Evolutionary conservation across 441 rosid genomes (phyloP).

Genomic region (Gossypium schwendimanii): DNA sequence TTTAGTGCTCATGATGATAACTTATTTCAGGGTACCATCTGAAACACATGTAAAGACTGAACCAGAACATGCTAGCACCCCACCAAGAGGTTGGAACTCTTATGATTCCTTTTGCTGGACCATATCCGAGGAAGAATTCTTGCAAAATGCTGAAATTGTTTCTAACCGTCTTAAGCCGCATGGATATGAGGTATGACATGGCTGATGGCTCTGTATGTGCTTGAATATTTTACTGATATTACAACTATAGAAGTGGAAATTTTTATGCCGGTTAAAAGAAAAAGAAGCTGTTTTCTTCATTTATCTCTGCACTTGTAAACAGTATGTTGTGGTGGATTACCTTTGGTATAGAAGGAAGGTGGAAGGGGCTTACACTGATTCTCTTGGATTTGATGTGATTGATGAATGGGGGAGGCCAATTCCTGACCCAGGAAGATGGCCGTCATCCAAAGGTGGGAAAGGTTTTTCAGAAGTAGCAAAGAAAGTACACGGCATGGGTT

Average conservation of each 20-base stretch:
- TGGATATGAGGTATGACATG: constrained; percentile 61
- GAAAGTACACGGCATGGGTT: constrained; percentile 72
- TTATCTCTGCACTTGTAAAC: constrained; percentile 13
- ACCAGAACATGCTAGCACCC: constrained; percentile 42
- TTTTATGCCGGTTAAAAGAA: background rate
- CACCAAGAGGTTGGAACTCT: constrained; percentile 97
- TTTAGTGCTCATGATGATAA: background rate
- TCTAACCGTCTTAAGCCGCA: constrained; percentile 52
- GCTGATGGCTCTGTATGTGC: background rate
- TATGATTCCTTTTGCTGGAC: constrained; percentile 90
- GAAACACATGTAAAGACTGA: constrained; percentile 2
- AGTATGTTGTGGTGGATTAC: constrained; percentile 94
- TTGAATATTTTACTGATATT: background rate
- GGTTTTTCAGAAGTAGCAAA: constrained; percentile 73
- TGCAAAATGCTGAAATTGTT: constrained; percentile 57
- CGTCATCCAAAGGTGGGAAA: constrained; percentile 66
- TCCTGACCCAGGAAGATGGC: constrained; percentile 81
- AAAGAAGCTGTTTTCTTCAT: background rate
- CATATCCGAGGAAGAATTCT: constrained; percentile 74
- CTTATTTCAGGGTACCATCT: constrained; percentile 37
- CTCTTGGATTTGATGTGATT: constrained; percentile 81
- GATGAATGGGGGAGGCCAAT: constrained; percentile 91
- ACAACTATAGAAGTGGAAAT: background rate
- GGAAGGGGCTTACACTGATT: constrained; percentile 58
- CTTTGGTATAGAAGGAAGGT: constrained; percentile 89